phyloP scores from a whole-genome alignment of 2,329 filamentous ascomycete genomes.

The Didymella keratinophila region DNA sequence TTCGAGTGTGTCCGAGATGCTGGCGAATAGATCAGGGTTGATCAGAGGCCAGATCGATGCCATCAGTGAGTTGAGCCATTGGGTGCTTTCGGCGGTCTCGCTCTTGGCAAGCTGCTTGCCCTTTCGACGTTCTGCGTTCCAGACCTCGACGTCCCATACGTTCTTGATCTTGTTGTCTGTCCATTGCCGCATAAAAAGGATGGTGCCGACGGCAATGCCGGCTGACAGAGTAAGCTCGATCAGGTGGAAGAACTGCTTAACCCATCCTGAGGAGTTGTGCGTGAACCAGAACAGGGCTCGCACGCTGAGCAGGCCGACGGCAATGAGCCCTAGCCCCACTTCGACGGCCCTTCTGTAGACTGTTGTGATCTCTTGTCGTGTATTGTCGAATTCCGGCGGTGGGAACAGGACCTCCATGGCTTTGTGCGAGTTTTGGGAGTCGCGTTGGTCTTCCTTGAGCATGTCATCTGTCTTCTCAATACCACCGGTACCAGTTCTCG shows the following conservation, averaged over 20 bases:
- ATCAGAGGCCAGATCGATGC: constrained; percentile 75
- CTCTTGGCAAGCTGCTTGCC: constrained; percentile 58
- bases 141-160: constrained; percentile 73
- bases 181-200: constrained; percentile 65
- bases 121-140: constrained; percentile 68
- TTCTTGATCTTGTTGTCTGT: constrained; percentile 66
- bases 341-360: constrained; percentile 58
- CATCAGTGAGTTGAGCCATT: constrained; percentile 76
- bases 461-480: constrained; percentile 56
- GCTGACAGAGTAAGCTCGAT: constrained; percentile 40
- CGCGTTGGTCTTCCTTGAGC: constrained; percentile 54
- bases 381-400: constrained; percentile 59
- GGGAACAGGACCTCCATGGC: constrained; percentile 62
- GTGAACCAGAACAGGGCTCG: constrained; percentile 47
- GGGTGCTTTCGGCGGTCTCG: constrained; percentile 68
- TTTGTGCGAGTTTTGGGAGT: constrained; percentile 54
- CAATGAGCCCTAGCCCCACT: constrained; percentile 47
- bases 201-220: constrained; percentile 42
- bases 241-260: constrained; percentile 38
- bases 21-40: constrained; percentile 76
- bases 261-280: constrained; percentile 41
- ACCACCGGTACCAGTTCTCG: constrained; percentile 56
- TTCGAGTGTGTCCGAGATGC: constrained; percentile 74
- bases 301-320: constrained; percentile 47
- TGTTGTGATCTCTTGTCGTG: constrained; percentile 54